Percentiles rank a stretch among this genome's conserved stretches.
These are phyloP conservation scores for Coemansia sp. DNA, from an alignment of 192 early-diverging fungal genomes.

Conservation along the genomic window DNA sequence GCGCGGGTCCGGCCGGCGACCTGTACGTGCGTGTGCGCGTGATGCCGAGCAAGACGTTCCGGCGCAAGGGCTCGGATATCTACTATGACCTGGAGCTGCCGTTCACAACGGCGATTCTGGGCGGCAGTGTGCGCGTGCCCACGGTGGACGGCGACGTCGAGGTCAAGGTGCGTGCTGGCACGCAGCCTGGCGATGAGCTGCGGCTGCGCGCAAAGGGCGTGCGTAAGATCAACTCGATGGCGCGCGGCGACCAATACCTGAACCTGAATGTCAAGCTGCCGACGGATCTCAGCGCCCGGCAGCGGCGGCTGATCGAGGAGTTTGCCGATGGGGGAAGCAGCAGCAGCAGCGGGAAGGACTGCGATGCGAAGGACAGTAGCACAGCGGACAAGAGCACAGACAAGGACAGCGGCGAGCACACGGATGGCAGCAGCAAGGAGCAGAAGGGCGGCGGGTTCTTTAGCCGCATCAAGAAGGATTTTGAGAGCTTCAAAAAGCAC, in stretches of 20 bases:
- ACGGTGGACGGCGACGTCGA: conserved; percentile 97
- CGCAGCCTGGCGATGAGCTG: conserved; percentile 86
- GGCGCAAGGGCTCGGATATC: conserved; percentile 76
- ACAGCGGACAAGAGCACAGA: not conserved
- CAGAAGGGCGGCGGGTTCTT: conserved; percentile 51
- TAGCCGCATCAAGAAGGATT: conserved; percentile 51
- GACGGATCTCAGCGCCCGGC: conserved; percentile 42
- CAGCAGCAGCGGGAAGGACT: not conserved
- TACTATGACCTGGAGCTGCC: conserved; percentile 73
- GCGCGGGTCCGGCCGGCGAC: conserved; percentile 74
- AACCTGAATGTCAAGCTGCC: conserved; percentile 82
- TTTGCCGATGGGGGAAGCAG: conserved; percentile 52
- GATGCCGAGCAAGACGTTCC: conserved; percentile 69
- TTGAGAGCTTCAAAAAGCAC: conserved; percentile 55
- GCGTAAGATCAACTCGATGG: conserved; percentile 51
- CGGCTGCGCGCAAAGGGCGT: conserved; percentile 76
- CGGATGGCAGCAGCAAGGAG: not conserved
- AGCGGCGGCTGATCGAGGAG: conserved; percentile 61
- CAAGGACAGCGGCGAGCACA: not conserved
- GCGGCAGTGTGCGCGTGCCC: conserved; percentile 79
- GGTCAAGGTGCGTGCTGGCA: conserved; percentile 75
- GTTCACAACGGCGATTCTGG: conserved; percentile 81
- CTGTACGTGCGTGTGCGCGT: conserved; percentile 79
- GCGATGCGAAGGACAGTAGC: not conserved
- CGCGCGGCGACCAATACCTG: conserved; percentile 88